These are phyloP conservation scores for Microbotryum saponariae DNA, from an alignment of 1,284 basidiomycete species.

Conservation along the genomic window DNA sequence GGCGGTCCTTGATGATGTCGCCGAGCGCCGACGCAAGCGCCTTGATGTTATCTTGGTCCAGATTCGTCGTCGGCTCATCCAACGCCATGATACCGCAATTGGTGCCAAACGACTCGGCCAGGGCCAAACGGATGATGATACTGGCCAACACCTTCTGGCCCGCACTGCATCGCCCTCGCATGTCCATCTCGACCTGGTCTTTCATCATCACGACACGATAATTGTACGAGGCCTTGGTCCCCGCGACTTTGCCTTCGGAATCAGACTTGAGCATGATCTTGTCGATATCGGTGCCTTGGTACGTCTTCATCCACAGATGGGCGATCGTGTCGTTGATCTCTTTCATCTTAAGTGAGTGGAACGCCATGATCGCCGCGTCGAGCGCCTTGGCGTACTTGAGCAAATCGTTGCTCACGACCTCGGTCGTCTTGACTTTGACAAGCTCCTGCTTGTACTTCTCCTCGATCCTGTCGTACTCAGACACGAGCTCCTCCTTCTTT, in stretches of 20 bases:
- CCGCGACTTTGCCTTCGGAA: constrained; percentile 62
- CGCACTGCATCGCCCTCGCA: constrained; percentile 96
- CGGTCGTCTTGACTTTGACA: constrained; percentile 92
- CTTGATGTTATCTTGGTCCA: constrained; percentile 94
- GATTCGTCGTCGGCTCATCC: constrained; percentile 96
- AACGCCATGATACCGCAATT: constrained; percentile 96
- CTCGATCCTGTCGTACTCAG: constrained; percentile 79
- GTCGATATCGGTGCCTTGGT: constrained; percentile 98
- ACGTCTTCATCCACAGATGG: constrained; percentile 96
- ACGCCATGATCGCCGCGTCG: constrained; percentile 98
- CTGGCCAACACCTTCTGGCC: constrained; percentile 98
- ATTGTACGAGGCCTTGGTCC: constrained; percentile 86
- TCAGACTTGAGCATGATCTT: constrained; percentile 93
- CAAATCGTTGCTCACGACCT: constrained; percentile 87
- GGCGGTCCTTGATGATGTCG: constrained; percentile 91
- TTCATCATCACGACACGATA: constrained; percentile 98
- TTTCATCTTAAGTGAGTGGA: constrained; percentile 98
- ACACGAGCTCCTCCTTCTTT: constrained; percentile 60
- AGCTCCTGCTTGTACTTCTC: constrained; percentile 82
- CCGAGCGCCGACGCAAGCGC: constrained; percentile 83
- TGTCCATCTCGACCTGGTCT: constrained; percentile 98
- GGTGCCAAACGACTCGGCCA: constrained; percentile 94
- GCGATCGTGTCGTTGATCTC: constrained; percentile 97
- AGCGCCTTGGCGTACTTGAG: constrained; percentile 96
- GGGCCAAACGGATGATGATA: constrained; percentile 96